Base-by-base conservation (phyloP, 1,284 basidiomycete genomes). In the Kalmanozyma brasiliensis region DNA sequence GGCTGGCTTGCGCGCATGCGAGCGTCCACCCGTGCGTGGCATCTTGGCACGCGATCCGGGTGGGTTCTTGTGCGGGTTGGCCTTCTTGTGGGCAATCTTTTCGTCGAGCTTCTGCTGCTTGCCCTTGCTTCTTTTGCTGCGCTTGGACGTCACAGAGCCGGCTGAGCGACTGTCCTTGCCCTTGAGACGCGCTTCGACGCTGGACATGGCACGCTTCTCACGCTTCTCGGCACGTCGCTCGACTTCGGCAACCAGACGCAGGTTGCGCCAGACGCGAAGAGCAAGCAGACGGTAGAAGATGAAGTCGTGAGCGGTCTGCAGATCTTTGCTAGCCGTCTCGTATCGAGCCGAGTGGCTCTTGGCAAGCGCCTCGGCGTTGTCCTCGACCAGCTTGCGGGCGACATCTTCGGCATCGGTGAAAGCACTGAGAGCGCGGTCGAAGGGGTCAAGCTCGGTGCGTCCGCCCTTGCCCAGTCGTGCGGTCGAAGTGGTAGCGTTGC, bases 291-390 rank as follows among this genome's bases (percentile, higher is more conserved):
- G 69, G 60, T 80, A 82, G 38, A 73, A 59, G 48, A 82, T 61
- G 46, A 69, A 78, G 49, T 82, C 80, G 56, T 82, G 78, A 13
- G 78, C 80, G 26, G 61, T 73, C 36, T 69, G 65, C 49, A 82
- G 69, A 44, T 78, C 73, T n/a, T 65, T 61, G 49, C 78, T 75
- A n/a, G 71, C 76, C 13, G 69, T 73, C 59, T 77, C 76, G 58
- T 80, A 81, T 9, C 80, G 63, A 23, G 74, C 53, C 33, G 66
- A 73, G 49, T 81, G 78, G 52, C 68, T 77, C 62, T 81, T 79
- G 40, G 73, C 58, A 38, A 82, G 68, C 16, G 80, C 79, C 33
- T 73, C 74, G 35, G 68, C 66, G 45, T 82, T 79, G 42, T 82
- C 80, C 6, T 76, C 74, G 36, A 82, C 76, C 8, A 82, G 64